These are phyloP conservation scores for Boletus sp. DNA, from an alignment of 768 basidiomycete genomes.

Conservation along the genomic window DNA sequence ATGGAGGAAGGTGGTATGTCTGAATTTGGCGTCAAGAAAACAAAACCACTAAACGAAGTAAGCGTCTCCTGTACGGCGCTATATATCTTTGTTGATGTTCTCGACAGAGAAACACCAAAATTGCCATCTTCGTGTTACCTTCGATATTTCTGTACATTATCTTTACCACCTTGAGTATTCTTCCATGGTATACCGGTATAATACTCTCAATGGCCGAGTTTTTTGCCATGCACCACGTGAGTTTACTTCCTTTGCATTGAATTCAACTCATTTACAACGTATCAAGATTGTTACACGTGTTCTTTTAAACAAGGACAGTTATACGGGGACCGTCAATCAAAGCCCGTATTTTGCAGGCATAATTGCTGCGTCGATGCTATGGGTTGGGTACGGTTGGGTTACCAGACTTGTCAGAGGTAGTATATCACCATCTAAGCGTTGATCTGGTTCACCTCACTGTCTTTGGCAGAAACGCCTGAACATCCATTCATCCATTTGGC, in stretches of 20 bases:
- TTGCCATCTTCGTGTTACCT: constrained; percentile 76
- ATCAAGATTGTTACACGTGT: constrained; percentile 77
- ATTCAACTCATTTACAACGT: constrained; percentile 8
- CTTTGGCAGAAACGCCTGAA: constrained; percentile 62
- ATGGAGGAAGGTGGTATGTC: constrained; percentile 84
- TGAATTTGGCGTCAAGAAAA: constrained; percentile 66
- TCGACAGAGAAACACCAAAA: constrained; percentile 71
- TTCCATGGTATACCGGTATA: constrained; percentile 89
- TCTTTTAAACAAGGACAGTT: constrained; percentile 74
- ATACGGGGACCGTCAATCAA: constrained; percentile 78
- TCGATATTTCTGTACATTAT: constrained; percentile 77
- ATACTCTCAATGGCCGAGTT: constrained; percentile 82
- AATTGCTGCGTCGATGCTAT: constrained; percentile 78
- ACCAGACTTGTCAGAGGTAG: constrained; percentile 71
- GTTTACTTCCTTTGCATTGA: constrained; percentile 27
- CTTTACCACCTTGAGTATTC: constrained; percentile 75
- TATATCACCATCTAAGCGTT: constrained; percentile 17
- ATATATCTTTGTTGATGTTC: constrained; percentile 1
- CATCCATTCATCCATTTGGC: constrained; percentile 72
- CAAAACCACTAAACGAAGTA: constrained; percentile 71
- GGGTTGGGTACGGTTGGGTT: constrained; percentile 83
- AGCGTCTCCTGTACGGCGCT: constrained; percentile 14
- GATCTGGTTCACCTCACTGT: not conserved
- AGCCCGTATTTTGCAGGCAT: constrained; percentile 95
- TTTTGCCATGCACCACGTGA: constrained; percentile 90